These are phyloP conservation scores for Jasminum sambac DNA, from an alignment of 257 asterid genomes.

Conservation along the genomic window DNA sequence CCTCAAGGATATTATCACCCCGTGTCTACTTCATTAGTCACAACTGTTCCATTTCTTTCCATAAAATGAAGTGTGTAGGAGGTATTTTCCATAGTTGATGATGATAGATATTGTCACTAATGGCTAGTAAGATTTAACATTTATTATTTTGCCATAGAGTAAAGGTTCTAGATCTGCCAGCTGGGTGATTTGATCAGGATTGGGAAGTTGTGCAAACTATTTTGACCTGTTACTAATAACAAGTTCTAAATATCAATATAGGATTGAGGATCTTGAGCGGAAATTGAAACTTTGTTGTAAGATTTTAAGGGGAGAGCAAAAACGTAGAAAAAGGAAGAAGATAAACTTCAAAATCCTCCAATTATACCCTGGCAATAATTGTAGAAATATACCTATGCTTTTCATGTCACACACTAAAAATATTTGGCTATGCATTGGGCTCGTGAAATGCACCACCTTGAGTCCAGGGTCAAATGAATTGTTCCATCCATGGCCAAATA, in stretches of 20 bases:
- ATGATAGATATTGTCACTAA: neutral
- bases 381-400: neutral
- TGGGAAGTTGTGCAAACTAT: neutral
- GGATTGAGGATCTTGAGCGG: neutral
- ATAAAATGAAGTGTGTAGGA: too few relatives aligned
- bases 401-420: neutral
- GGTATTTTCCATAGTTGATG: neutral
- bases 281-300: neutral
- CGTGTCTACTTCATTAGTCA: neutral
- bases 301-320: neutral
- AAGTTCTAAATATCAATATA: neutral
- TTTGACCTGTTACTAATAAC: neutral
- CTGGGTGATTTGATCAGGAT: neutral
- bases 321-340: neutral
- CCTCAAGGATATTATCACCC: neutral
- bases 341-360: neutral
- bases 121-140: neutral
- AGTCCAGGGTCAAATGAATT: conserved; percentile 10
- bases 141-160: neutral
- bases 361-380: neutral
- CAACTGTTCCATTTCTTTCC: neutral
- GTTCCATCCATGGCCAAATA: neutral
- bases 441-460: neutral
- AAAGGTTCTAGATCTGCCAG: neutral
- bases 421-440: neutral